phyloP scores from a whole-genome alignment of 176 grass and related monocot species.

The Eleusine coracana region DNA sequence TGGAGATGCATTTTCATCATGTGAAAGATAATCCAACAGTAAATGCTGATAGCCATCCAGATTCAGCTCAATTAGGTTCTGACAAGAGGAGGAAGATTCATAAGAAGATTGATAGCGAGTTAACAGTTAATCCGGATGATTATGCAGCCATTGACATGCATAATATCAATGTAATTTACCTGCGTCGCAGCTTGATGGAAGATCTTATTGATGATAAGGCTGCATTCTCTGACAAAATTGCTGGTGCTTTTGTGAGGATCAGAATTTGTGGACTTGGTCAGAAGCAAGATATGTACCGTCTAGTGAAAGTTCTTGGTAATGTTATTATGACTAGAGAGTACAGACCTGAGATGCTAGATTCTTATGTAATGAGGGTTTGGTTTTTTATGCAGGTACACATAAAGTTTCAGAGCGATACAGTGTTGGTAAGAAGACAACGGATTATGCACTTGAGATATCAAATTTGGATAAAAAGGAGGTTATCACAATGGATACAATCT shows the following conservation, averaged over 20 bases:
- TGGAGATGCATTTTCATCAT: slow-evolving; percentile 83
- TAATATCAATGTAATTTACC: slow-evolving; percentile 93
- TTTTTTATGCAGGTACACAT: slow-evolving; percentile 76
- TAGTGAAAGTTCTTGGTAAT: slow-evolving; percentile 96
- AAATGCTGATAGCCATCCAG: slow-evolving; percentile 54
- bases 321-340: slow-evolving; percentile 6
- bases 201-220: slow-evolving; percentile 77
- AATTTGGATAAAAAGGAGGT: slow-evolving; percentile 96
- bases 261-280: slow-evolving; percentile 73
- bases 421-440: slow-evolving; percentile 91
- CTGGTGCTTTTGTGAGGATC: slow-evolving; percentile 95
- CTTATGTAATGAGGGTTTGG: slow-evolving; percentile 35
- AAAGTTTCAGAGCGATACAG: slow-evolving; percentile 74
- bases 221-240: slow-evolving; percentile 74
- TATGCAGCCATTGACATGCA: slow-evolving; percentile 97
- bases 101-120: slow-evolving; percentile 67
- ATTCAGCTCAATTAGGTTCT: slow-evolving; percentile 59
- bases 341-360: slow-evolving; percentile 30
- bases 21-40: slow-evolving; percentile 61
- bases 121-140: slow-evolving; percentile 58
- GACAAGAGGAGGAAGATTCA: slow-evolving; percentile 67
- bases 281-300: slow-evolving; percentile 96
- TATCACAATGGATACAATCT: slow-evolving; percentile 88
- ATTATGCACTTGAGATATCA: slow-evolving; percentile 86
- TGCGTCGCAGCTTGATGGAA: slow-evolving; percentile 79